These are phyloP conservation scores for Arthromyces matolae DNA, from an alignment of 768 basidiomycete species.

Conservation along the genomic window DNA sequence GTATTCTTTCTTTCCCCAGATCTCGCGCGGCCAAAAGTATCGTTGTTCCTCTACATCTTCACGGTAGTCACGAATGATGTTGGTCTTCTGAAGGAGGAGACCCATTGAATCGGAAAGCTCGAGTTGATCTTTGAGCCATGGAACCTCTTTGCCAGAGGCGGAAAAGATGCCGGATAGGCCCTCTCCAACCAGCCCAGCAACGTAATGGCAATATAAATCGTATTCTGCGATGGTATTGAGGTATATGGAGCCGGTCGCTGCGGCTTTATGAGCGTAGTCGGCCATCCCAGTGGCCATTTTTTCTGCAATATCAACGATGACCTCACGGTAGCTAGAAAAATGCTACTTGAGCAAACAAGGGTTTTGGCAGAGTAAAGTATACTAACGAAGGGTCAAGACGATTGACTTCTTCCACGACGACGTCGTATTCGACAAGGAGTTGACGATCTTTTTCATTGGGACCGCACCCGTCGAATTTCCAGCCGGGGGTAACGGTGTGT, in stretches of 20 bases:
- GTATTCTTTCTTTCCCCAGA: slow-evolving; percentile 68
- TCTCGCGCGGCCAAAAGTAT: slow-evolving; percentile 93
- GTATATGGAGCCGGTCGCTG: slow-evolving; percentile 63
- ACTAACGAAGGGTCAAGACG: slow-evolving; percentile 60
- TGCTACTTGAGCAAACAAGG: slow-evolving; percentile 4
- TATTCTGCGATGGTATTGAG: slow-evolving; percentile 80
- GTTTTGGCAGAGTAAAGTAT: slow-evolving; percentile 2
- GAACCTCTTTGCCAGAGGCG: slow-evolving; percentile 76
- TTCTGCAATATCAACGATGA: slow-evolving; percentile 77
- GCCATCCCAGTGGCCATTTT: slow-evolving; percentile 98
- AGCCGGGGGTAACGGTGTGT: slow-evolving; percentile 76
- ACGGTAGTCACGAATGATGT: slow-evolving; percentile 92
- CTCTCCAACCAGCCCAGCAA: slow-evolving; percentile 96
- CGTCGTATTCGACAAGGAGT: slow-evolving; percentile 79
- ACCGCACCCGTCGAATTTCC: slow-evolving; percentile 80
- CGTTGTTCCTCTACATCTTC: slow-evolving; percentile 85
- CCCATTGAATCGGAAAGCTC: slow-evolving; percentile 93
- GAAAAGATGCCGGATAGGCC: slow-evolving; percentile 87
- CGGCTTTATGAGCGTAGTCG: slow-evolving; percentile 84
- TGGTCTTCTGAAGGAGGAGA: slow-evolving; percentile 94
- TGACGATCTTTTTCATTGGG: slow-evolving; percentile 86
- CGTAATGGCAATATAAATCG: slow-evolving; percentile 98
- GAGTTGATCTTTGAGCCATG: slow-evolving; percentile 74
- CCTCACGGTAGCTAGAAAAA: slow-evolving; percentile 55
- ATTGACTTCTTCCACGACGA: slow-evolving; percentile 77